phyloP scores from a whole-genome alignment of 768 basidiomycete genomes.

The Suillus bovinus region DNA sequence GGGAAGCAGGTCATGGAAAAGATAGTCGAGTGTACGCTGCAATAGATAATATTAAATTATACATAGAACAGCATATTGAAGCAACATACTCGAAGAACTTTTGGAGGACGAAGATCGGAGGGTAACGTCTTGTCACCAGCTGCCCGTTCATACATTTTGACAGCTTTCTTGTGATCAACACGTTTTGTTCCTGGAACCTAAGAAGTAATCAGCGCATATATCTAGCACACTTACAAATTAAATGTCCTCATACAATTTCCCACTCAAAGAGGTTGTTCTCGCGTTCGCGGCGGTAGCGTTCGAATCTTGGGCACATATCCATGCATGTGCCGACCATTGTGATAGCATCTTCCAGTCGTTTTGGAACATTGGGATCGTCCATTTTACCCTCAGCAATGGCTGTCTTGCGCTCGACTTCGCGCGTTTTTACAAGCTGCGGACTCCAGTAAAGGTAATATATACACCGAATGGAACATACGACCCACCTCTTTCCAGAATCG shows the following conservation, averaged over 20 bases:
- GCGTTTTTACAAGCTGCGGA: slow-evolving; percentile 65
- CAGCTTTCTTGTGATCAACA: slow-evolving; percentile 83
- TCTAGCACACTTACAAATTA: slow-evolving; percentile 8
- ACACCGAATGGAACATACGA: slow-evolving; percentile 15
- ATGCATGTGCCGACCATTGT: slow-evolving; percentile 90
- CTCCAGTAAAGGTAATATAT: slow-evolving; percentile 23
- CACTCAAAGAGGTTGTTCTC: slow-evolving; percentile 86
- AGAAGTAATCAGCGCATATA: slow-evolving; percentile 35
- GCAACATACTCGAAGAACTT: slow-evolving; percentile 65
- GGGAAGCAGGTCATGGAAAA: slow-evolving; percentile 81
- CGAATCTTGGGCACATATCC: slow-evolving; percentile 95
- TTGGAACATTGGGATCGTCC: slow-evolving; percentile 80
- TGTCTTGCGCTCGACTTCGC: slow-evolving; percentile 67
- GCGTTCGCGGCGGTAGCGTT: slow-evolving; percentile 86
- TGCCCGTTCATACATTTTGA: slow-evolving; percentile 94
- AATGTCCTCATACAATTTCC: slow-evolving; percentile 65
- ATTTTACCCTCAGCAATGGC: slow-evolving; percentile 85
- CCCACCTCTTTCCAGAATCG: slow-evolving; percentile 72
- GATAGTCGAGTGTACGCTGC: slow-evolving; percentile 87
- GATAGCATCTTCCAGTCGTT: slow-evolving; percentile 85
- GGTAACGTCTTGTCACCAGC: slow-evolving; percentile 91
- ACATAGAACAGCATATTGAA: slow-evolving; percentile 6
- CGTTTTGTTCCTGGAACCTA: slow-evolving; percentile 82
- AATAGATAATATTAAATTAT: not conserved
- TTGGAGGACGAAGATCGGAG: slow-evolving; percentile 88